Conservation (phyloP, 2,329 filamentous ascomycete genomes). For the Akanthomyces dipterigenus region DNA sequence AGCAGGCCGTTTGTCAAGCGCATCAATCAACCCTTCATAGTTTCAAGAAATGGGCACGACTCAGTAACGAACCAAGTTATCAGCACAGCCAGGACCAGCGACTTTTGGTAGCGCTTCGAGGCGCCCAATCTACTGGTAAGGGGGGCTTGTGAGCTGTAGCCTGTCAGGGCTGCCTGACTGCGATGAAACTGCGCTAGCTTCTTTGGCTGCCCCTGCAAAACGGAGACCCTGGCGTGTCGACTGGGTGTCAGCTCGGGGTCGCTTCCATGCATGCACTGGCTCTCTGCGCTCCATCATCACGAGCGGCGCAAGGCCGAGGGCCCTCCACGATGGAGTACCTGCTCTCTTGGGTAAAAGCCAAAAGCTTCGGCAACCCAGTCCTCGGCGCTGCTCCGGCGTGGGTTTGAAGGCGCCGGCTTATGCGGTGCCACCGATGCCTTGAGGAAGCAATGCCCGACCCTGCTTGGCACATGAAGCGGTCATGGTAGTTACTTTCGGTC, state of each 20-base stretch:
- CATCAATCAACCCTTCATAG: not conserved
- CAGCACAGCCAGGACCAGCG: not conserved
- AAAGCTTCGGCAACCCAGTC: not conserved
- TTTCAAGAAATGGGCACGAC: slow-evolving; percentile 1
- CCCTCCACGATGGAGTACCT: not conserved
- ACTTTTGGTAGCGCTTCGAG: not conserved
- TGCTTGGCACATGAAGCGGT: not conserved
- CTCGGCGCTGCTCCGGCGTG: slow-evolving; percentile 8
- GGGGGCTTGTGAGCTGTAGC: not conserved
- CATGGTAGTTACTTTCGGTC: not conserved
- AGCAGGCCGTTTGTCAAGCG: not conserved
- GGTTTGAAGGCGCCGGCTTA: not conserved
- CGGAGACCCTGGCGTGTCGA: not conserved
- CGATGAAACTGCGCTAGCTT: slow-evolving; percentile 6
- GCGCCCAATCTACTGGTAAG: not conserved
- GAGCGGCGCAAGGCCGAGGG: not conserved
- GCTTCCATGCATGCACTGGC: not conserved
- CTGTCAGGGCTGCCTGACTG: not conserved
- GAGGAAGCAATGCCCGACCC: not conserved
- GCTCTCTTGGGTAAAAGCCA: not conserved
- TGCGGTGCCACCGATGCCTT: not conserved
- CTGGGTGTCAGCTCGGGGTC: slow-evolving; percentile 2
- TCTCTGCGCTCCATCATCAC: not conserved
- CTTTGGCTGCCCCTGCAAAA: not conserved
- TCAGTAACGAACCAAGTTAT: not conserved